Evolutionary conservation across 1,139 yeast genomes (phyloP).

Genomic region (Wickerhamomyces sp.): DNA sequence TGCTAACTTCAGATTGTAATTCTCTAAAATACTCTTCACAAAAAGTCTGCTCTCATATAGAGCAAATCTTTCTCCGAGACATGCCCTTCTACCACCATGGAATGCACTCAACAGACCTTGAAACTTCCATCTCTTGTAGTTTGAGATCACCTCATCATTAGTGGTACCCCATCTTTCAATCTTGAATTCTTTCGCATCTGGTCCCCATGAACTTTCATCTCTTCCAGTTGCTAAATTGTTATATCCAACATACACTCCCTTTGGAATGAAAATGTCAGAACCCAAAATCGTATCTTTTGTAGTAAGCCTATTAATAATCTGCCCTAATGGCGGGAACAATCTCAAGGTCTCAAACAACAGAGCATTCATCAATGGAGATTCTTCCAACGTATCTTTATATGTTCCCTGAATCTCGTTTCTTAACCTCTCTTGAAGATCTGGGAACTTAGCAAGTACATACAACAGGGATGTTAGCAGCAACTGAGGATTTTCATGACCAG

Average conservation of each 20-base stretch:
- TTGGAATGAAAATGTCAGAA: constrained; percentile 41
- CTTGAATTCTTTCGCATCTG: constrained; percentile 39
- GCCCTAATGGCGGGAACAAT: constrained; percentile 54
- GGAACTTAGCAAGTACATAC: constrained; percentile 41
- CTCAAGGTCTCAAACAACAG: constrained; percentile 50
- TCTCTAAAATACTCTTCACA: constrained; percentile 32
- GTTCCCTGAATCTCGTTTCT: constrained; percentile 26
- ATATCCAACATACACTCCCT: constrained; percentile 52
- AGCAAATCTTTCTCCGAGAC: constrained; percentile 59
- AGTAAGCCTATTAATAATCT: constrained; percentile 49
- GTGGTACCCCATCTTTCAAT: constrained; percentile 57
- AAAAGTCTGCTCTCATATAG: constrained; percentile 40
- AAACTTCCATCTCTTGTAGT: constrained; percentile 41
- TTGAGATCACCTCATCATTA: constrained; percentile 32
- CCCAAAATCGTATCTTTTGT: constrained; percentile 37
- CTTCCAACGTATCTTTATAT: constrained; percentile 11
- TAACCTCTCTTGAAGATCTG: constrained; percentile 32
- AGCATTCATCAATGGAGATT: constrained; percentile 28
- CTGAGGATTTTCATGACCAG: constrained; percentile 65
- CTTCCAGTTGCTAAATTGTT: constrained; percentile 54
- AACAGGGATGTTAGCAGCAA: constrained; percentile 44
- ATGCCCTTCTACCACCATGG: constrained; percentile 59
- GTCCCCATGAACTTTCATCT: constrained; percentile 45
- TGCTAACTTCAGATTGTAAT: constrained; percentile 34
- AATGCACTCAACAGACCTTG: constrained; percentile 45